Evolutionary conservation across 164 flowering plant genomes (phyloP), one percentile per base, ranked within the genome.

Genomic region (Sedum album): DNA sequence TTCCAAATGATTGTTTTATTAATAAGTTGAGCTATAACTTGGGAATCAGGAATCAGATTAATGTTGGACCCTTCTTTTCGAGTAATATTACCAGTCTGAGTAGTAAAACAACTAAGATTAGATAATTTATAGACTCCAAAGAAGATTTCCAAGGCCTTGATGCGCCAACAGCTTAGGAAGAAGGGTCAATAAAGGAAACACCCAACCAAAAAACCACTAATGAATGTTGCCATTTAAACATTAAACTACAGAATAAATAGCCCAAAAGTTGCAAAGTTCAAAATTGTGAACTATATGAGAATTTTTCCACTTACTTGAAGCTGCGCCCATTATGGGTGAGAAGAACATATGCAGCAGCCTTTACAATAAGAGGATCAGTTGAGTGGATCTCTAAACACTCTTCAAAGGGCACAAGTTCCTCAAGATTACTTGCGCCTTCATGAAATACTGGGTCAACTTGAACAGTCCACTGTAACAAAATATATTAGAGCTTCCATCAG

Each of bases 371-470:
- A 36, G 75, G 77, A 33, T 82, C 90, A 76, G 75, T 81, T 53
- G 90, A 82, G 71, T 74, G 82, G 44, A 94, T 75, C 79, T 86
- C 84, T 66, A 94, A 77, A 65, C 91, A 87, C 73, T 91, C 99
- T 80, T 94, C 97, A 79, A 91, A 91, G n/a, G 97, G 96, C 75
- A 90, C 91, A 74, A 94, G 66, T 61, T 91, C 88, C 31, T 94
- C 89, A 68, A 94, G 80, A 60, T 91, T 89, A 75, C 87, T 88
- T 44, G 91, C 97, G 80, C 76, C 95, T 70, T 94, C 96, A 82
- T 94, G 99, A 75, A 94, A 94, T 72, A 72, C 85, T 25, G 99
- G 97, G 36, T 83, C 82, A 74, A 94, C 79, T 82, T 82, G 82
- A 73, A 94, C 91, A 31, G 92, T 82, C 99, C 99, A 94, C 99